Evolutionary conservation across 2,329 filamentous ascomycete genomes (phyloP), one percentile per base, ranked within the genome.

Genomic region (Saccharata proteae): DNA sequence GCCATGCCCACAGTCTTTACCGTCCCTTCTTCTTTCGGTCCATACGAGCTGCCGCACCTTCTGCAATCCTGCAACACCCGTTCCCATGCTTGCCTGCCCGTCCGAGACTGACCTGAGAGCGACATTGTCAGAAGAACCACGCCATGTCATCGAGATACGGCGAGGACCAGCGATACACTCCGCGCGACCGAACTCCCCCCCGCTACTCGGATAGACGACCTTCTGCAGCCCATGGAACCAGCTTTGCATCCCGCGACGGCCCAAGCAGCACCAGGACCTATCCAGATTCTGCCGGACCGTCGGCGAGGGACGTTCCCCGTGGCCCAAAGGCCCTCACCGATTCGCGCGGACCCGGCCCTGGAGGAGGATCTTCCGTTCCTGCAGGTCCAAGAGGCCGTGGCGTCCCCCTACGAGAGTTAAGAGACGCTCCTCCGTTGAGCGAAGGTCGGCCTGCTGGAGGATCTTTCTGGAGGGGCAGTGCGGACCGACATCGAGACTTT

Each of bases 251-350:
- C 19, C 55, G 58, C 31, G 61, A 55, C 39, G 50, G 55, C 13
- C 38, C 36, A 7, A 47, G 31, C 32, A 39, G 41, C 21, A 16
- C 16, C 15, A 43, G 53, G 11, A 43, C 47, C 11, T 48, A 43
- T 23, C 32, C 42, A 15, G 52, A 55, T n/a, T 39, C 47, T 4
- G 36, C 35, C 26, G 31, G 34, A 3, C 55, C 54, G 16, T 43
- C 46, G 12, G 35, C 50, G 3, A 41, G 52, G 38, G 82, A 92
- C 40, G 77, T 81, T 2, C 85, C 85, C 3, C 71, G 84, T 34
- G 85, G 81, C 0, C 84, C 85, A 8, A 84, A 86, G 54, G 82
- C 80, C 4, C 61, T 85, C 35, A 69, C 80, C 37, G 81, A 88
- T 71, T 17, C 69, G 29, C 54, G 60, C 31, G 49, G 50, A n/a